These are phyloP conservation scores for Diaporthe capsici DNA, from an alignment of 2,329 filamentous ascomycete species.

Conservation along the genomic window DNA sequence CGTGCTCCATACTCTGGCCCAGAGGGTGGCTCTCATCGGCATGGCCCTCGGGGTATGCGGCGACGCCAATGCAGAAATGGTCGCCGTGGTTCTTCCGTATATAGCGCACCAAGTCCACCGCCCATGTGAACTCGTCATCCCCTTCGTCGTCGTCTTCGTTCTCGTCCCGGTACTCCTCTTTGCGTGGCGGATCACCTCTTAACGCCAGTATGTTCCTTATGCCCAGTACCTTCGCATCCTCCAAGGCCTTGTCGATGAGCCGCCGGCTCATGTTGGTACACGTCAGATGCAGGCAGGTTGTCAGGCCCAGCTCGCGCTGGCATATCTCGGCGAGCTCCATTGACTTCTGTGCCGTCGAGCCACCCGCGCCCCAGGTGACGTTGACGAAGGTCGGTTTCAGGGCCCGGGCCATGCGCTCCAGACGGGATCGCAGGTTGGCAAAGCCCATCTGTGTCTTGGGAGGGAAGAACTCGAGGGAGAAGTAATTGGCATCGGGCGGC, in stretches of 20 bases:
- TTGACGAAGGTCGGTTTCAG: conserved; percentile 95
- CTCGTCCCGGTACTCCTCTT: conserved; percentile 82
- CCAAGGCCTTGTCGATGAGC: conserved; percentile 88
- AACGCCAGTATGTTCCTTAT: conserved; percentile 95
- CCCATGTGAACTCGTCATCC: conserved; percentile 88
- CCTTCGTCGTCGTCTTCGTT: conserved; percentile 76
- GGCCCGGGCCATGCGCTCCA: conserved; percentile 94
- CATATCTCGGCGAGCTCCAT: conserved; percentile 96
- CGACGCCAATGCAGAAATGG: conserved; percentile 96
- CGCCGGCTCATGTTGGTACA: conserved; percentile 97
- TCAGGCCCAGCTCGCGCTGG: conserved; percentile 90
- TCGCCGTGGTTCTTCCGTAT: conserved; percentile 89
- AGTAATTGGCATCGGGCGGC: conserved; percentile 85
- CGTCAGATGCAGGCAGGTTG: conserved; percentile 95
- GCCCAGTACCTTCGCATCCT: conserved; percentile 90
- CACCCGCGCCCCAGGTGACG: conserved; percentile 97
- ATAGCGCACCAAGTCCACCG: conserved; percentile 89
- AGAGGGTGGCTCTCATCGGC: conserved; percentile 88
- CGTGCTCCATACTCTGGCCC: conserved; percentile 78
- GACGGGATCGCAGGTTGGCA: conserved; percentile 90
- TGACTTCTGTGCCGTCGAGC: conserved; percentile 90
- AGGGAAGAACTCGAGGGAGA: conserved; percentile 99
- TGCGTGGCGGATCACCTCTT: conserved; percentile 89
- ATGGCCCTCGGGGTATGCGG: conserved; percentile 95
- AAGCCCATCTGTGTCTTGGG: conserved; percentile 98